These are phyloP conservation scores for Hypoxylon subgilvum DNA, from an alignment of 495 filamentous ascomycete genomes.

Conservation along the genomic window DNA sequence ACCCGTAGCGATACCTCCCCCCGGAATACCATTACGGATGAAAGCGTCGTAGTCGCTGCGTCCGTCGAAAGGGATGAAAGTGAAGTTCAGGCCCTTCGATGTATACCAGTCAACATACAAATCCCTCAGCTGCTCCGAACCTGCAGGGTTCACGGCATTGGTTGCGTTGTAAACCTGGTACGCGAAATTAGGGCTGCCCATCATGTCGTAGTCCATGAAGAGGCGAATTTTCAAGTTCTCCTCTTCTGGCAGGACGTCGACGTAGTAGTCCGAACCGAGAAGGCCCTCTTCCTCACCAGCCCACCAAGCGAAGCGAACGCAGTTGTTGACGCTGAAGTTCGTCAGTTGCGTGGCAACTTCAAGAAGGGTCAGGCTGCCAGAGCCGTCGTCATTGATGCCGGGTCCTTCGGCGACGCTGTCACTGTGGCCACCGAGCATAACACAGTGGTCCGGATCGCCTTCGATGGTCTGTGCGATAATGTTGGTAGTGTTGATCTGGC, in stretches of 20 bases:
- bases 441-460: constrained; percentile 63
- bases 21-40: constrained; percentile 59
- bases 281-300: constrained; percentile 64
- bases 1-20: constrained; percentile 66
- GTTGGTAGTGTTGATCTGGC: constrained; percentile 55
- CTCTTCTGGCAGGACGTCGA: constrained; percentile 50
- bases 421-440: constrained; percentile 63
- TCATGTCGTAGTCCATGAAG: constrained; percentile 68
- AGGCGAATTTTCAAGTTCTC: constrained; percentile 63
- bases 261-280: constrained; percentile 64
- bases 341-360: constrained; percentile 59
- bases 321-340: constrained; percentile 60
- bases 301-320: constrained; percentile 65
- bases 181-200: constrained; percentile 61
- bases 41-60: constrained; percentile 64
- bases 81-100: constrained; percentile 55
- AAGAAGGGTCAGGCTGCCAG: constrained; percentile 58
- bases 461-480: constrained; percentile 60
- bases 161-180: constrained; percentile 60
- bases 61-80: constrained; percentile 61
- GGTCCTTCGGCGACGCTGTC: constrained; percentile 61
- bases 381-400: constrained; percentile 60
- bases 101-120: constrained; percentile 59
- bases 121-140: constrained; percentile 58
- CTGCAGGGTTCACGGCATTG: constrained; percentile 54